Evolutionary conservation across 257 asterid genomes (phyloP).

Genomic region (Solanum sparsipilum): DNA sequence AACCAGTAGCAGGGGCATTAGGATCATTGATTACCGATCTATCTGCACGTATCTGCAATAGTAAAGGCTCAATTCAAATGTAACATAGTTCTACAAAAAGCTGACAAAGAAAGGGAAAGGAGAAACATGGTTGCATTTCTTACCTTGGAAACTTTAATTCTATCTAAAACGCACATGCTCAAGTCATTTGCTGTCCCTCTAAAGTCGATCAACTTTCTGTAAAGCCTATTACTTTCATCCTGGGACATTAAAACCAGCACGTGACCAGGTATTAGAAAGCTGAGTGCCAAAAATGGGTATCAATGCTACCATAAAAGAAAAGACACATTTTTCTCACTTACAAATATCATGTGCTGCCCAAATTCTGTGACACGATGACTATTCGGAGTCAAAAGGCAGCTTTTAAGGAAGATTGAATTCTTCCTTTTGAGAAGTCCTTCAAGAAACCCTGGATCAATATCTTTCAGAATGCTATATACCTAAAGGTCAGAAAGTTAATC

Average conservation of each 20-base stretch:
- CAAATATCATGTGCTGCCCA: slow-evolving; percentile 56
- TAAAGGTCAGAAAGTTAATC: slow-evolving; percentile 11
- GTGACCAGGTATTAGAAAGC: neutral
- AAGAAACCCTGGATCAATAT: slow-evolving; percentile 38
- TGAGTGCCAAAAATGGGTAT: neutral
- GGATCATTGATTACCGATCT: slow-evolving; percentile 44
- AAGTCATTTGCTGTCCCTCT: slow-evolving; percentile 73
- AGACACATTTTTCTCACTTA: slow-evolving; percentile 28
- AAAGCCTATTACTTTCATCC: slow-evolving; percentile 70
- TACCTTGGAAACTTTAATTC: slow-evolving; percentile 81
- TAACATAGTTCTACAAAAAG: slow-evolving; percentile 1
- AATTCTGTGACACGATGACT: slow-evolving; percentile 82
- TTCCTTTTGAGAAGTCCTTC: slow-evolving; percentile 38
- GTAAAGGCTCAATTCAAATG: slow-evolving; percentile 12
- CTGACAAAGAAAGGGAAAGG: neutral
- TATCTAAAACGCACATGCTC: slow-evolving; percentile 65
- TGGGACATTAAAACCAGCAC: slow-evolving; percentile 18
- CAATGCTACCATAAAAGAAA: neutral
- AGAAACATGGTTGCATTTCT: slow-evolving; percentile 14
- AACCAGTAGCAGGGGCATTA: slow-evolving; percentile 58
- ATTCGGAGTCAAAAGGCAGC: slow-evolving; percentile 81
- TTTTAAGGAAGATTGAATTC: slow-evolving; percentile 51
- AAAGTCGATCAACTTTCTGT: slow-evolving; percentile 60
- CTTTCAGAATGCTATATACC: slow-evolving; percentile 73
- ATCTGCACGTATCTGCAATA: slow-evolving; percentile 76